phyloP scores from a whole-genome alignment of 1,139 yeast genomes.

The Suhomyces anneliseae region DNA sequence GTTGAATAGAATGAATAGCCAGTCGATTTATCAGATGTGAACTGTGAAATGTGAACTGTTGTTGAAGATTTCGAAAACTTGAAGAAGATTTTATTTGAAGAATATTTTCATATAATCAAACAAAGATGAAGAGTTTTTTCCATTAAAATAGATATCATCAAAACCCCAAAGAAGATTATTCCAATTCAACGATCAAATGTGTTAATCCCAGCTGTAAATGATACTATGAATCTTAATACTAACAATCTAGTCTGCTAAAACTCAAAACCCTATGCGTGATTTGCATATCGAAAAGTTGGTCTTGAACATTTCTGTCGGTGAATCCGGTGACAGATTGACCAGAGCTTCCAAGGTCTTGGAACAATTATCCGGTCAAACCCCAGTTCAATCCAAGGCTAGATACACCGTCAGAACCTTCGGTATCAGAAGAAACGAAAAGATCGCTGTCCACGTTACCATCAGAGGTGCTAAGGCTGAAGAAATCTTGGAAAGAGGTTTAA shows the following conservation, averaged over 20 bases:
- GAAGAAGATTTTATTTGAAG: too few relatives aligned
- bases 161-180: not conserved
- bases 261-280: slow-evolving; percentile 87
- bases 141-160: not conserved
- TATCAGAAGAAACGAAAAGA: slow-evolving; percentile 99
- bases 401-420: slow-evolving; percentile 99
- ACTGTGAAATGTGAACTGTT: not conserved
- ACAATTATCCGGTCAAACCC: slow-evolving; percentile 99
- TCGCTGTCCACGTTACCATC: slow-evolving; percentile 98
- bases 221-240: slow-evolving; percentile 1
- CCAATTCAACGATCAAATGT: too few relatives aligned
- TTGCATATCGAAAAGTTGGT: slow-evolving; percentile 99
- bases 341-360: slow-evolving; percentile 99
- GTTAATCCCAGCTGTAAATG: not conserved
- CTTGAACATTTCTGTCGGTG: slow-evolving; percentile 99
- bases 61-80: too few relatives aligned
- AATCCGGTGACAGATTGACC: slow-evolving; percentile 99
- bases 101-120: too few relatives aligned
- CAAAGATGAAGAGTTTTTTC: too few relatives aligned
- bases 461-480: slow-evolving; percentile 99
- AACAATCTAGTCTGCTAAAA: slow-evolving; percentile 29
- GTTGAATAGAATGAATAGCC: not conserved
- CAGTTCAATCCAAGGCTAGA: slow-evolving; percentile 99
- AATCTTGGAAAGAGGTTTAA: slow-evolving; percentile 99
- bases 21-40: not conserved